phyloP scores from a whole-genome alignment of 805 yeast genomes.

The Pichia insulana region DNA sequence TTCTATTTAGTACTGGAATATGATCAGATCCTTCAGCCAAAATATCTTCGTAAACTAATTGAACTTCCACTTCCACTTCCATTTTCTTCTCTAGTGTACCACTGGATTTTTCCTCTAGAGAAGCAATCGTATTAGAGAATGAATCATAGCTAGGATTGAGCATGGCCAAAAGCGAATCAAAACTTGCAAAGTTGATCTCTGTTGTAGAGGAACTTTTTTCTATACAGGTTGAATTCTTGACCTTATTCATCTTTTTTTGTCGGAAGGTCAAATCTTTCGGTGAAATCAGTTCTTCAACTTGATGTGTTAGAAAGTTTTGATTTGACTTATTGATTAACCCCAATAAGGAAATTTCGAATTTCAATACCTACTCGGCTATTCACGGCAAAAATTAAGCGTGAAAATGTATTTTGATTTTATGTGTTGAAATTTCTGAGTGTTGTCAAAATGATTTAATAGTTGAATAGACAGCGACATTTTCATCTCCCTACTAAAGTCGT shows the following conservation, averaged over 20 bases:
- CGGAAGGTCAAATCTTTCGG: too few relatives aligned
- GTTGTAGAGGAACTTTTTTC: not conserved
- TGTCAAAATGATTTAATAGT: too few relatives aligned
- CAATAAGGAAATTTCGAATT: not conserved
- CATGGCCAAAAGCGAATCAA: slow-evolving; percentile 22
- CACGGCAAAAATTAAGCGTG: too few relatives aligned
- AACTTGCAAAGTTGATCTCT: slow-evolving; percentile 10
- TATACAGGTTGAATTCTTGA: too few relatives aligned
- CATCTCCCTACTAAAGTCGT: too few relatives aligned
- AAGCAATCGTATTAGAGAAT: slow-evolving; percentile 8
- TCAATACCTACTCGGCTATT: too few relatives aligned
- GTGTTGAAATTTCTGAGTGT: too few relatives aligned
- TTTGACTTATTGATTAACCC: not conserved
- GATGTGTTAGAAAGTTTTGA: too few relatives aligned
- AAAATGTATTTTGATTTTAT: too few relatives aligned
- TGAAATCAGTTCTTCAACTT: too few relatives aligned
- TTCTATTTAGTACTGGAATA: slow-evolving; percentile 23
- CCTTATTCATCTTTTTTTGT: too few relatives aligned
- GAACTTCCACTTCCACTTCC: slow-evolving; percentile 30
- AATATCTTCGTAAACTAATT: slow-evolving; percentile 24
- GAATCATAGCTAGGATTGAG: slow-evolving; percentile 12
- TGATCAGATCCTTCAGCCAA: slow-evolving; percentile 25
- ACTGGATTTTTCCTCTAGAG: slow-evolving; percentile 20
- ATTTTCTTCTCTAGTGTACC: slow-evolving; percentile 32
- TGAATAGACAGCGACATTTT: too few relatives aligned